Conservation (phyloP, 2,329 filamentous ascomycete genomes). For the Penicillium sclerotiorum region DNA sequence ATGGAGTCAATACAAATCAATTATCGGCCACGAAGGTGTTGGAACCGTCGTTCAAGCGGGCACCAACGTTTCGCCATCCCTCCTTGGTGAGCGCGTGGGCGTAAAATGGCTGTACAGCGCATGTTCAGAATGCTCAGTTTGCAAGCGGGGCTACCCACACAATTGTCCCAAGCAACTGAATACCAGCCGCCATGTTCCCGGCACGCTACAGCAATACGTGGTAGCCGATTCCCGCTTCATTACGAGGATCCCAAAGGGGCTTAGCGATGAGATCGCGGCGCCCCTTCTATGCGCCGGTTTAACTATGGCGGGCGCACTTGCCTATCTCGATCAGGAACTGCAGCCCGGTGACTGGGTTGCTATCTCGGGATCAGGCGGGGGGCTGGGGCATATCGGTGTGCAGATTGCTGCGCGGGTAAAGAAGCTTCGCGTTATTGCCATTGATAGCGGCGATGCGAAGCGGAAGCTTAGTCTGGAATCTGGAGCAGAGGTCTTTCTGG, state of each 20-base stretch:
- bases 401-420: constrained; percentile 58
- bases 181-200: constrained; percentile 27
- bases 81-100: constrained; percentile 23
- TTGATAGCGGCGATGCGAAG: constrained; percentile 24
- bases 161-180: constrained; percentile 26
- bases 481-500: constrained; percentile 23
- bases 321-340: constrained; percentile 20
- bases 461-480: constrained; percentile 21
- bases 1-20: constrained; percentile 27
- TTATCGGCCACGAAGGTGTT: constrained; percentile 32
- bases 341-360: constrained; percentile 41
- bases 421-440: constrained; percentile 59
- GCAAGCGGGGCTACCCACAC: constrained; percentile 20
- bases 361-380: constrained; percentile 55
- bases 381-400: constrained; percentile 57
- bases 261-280: constrained; percentile 20
- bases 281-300: constrained; percentile 24
- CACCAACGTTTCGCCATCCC: constrained; percentile 7
- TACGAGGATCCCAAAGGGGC: constrained; percentile 19
- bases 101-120: constrained; percentile 31
- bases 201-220: constrained; percentile 30
- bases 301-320: constrained; percentile 24
- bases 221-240: constrained; percentile 27
- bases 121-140: constrained; percentile 25
- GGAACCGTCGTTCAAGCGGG: constrained; percentile 23